These are phyloP conservation scores for Geosmithia putterillii DNA, from an alignment of 2,329 filamentous ascomycete genomes.

Conservation along the genomic window DNA sequence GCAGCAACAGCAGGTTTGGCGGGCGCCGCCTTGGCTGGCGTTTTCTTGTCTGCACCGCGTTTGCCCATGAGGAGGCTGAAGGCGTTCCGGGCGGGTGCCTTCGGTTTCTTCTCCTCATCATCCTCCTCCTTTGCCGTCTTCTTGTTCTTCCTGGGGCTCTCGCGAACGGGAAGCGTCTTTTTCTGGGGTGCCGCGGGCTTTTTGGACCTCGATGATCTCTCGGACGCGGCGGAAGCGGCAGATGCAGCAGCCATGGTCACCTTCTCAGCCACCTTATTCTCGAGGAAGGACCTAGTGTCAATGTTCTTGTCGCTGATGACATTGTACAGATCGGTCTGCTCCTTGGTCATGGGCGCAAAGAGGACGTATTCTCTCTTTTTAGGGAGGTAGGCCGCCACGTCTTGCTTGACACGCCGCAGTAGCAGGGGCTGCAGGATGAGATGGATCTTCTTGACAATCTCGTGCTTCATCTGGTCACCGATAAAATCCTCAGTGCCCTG, in stretches of 20 bases:
- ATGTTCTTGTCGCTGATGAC: constrained; percentile 42
- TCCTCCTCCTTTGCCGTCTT: constrained; percentile 13
- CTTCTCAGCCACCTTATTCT: constrained; percentile 62
- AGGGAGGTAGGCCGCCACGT: constrained; percentile 83
- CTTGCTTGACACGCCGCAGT: constrained; percentile 77
- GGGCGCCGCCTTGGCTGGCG: constrained; percentile 9
- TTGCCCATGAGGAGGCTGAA: constrained; percentile 44
- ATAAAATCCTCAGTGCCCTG: constrained; percentile 67
- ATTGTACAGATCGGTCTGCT: constrained; percentile 83
- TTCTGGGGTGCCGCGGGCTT: constrained; percentile 4
- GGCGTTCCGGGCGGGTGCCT: constrained; percentile 23
- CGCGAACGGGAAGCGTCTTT: constrained; percentile 19
- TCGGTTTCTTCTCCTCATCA: constrained; percentile 5
- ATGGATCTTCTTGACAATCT: constrained; percentile 62
- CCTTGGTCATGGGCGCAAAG: constrained; percentile 81
- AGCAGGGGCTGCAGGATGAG: constrained; percentile 86
- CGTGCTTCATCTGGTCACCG: constrained; percentile 53
- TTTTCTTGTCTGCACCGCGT: constrained; percentile 7
- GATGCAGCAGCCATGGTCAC: constrained; percentile 27
- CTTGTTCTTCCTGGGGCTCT: constrained; percentile 20
- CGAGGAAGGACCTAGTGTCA: constrained; percentile 63
- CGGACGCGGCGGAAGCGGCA: neutral
- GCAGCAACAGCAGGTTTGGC: constrained; percentile 9
- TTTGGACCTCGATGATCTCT: constrained; percentile 6
- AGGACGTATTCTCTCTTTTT: constrained; percentile 95